phyloP scores from a whole-genome alignment of 2,329 filamentous ascomycete species.

The Colletotrichum sp. region DNA sequence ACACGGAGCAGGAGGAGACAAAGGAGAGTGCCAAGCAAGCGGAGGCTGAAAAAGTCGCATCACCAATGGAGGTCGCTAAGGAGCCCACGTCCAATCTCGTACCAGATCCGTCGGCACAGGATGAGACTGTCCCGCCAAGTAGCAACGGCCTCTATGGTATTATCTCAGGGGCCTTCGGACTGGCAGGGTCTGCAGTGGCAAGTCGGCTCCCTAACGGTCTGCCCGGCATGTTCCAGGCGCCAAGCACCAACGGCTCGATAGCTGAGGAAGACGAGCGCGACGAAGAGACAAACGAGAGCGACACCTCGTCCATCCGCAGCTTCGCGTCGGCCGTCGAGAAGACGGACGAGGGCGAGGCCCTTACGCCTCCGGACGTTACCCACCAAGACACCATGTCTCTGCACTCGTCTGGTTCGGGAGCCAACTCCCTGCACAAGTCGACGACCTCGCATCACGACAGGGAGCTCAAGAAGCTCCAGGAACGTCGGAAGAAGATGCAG shows the following conservation, averaged over 20 bases:
- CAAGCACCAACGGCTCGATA: constrained; percentile 31
- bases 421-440: constrained; percentile 27
- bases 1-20: constrained; percentile 6
- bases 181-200: constrained; percentile 53
- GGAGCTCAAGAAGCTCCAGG: constrained; percentile 68
- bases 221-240: constrained; percentile 31
- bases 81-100: constrained; percentile 38
- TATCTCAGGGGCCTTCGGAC: constrained; percentile 56
- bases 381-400: constrained; percentile 21
- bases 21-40: constrained; percentile 30
- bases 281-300: constrained; percentile 37
- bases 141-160: constrained; percentile 60
- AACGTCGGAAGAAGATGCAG: constrained; percentile 65
- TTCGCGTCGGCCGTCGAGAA: constrained; percentile 55
- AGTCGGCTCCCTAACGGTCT: constrained; percentile 37
- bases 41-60: constrained; percentile 31
- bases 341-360: constrained; percentile 30
- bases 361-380: constrained; percentile 8
- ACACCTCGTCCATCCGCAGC: constrained; percentile 51
- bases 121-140: constrained; percentile 36
- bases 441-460: constrained; percentile 56
- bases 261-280: constrained; percentile 33
- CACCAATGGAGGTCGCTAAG: constrained; percentile 27
- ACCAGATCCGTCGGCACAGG: constrained; percentile 23
- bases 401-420: constrained; percentile 44